Evolutionary conservation across 2,329 filamentous ascomycete species (phyloP).

Genomic region (Xenoacremonium recifei): DNA sequence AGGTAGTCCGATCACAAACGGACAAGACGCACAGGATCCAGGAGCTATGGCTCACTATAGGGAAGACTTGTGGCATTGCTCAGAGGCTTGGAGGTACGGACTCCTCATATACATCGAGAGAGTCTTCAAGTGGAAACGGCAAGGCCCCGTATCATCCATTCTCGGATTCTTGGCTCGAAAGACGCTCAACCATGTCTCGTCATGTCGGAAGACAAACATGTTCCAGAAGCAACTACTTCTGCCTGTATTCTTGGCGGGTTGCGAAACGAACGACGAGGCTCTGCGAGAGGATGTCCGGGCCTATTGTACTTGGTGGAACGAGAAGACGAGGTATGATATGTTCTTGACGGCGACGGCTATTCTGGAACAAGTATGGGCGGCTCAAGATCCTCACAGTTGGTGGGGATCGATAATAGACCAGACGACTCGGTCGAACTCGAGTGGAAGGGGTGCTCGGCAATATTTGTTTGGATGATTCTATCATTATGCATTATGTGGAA

Average conservation of each 20-base stretch:
- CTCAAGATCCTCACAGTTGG: slow-evolving; percentile 1
- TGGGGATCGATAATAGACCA: slow-evolving; percentile 10
- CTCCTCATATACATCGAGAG: slow-evolving; percentile 31
- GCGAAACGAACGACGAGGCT: slow-evolving; percentile 24
- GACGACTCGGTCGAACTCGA: slow-evolving; percentile 3
- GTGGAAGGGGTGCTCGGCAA: slow-evolving; percentile 1
- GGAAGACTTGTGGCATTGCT: slow-evolving; percentile 31
- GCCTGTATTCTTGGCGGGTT: slow-evolving; percentile 33
- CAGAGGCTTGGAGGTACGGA: slow-evolving; percentile 33
- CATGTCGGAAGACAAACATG: slow-evolving; percentile 25
- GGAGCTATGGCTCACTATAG: slow-evolving; percentile 13
- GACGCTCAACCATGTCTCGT: slow-evolving; percentile 20
- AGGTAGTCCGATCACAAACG: neutral
- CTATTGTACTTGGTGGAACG: slow-evolving; percentile 32
- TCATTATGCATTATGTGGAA: too few species aligned
- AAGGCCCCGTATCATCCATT: slow-evolving; percentile 6
- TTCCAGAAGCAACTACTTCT: slow-evolving; percentile 36
- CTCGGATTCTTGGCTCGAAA: slow-evolving; percentile 23
- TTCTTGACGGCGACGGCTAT: slow-evolving; percentile 18
- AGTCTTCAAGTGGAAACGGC: slow-evolving; percentile 25
- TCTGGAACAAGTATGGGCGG: slow-evolving; percentile 19
- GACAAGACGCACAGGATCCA: neutral
- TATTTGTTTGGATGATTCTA: slow-evolving; percentile 10
- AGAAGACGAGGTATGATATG: slow-evolving; percentile 31
- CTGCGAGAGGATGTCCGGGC: slow-evolving; percentile 21